Evolutionary conservation across 352 stramenopile genomes (phyloP), one percentile per base, ranked within the genome.

Genomic region (Globisporangium ultimum): DNA sequence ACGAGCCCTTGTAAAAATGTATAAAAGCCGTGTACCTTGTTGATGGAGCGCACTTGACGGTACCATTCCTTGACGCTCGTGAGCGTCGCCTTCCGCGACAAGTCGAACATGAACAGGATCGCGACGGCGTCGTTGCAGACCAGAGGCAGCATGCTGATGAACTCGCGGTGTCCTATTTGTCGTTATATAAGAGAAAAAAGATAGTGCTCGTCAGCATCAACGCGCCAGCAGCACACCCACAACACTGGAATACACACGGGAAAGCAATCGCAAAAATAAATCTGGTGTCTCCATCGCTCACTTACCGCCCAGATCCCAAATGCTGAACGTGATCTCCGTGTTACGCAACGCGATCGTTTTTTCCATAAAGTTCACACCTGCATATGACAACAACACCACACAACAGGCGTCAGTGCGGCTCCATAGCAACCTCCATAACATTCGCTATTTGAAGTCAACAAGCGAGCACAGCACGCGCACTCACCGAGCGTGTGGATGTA

Each of bases 101-200:
- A 72, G 58, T 98, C 93, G 65, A 98, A 98, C 91, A 98, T 97
- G 71, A 98, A 98, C n/a, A 98, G 78, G 41, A 97, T 96, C 21
- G 91, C 92, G 14, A 97, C 87, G 0, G 92, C 92, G 62, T 98
- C 93, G 62, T 98, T 98, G 82, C 92, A 98, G 18, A 98, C 89
- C 14, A 98, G 85, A 42, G 93, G 93, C 18, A 98, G 78, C 93
- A 98, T 98, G 58, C 78, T 96, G 59, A 97, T 95, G 60, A 98
- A 98, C 66, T 98, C 91, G 24, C 90, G 81, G 61, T 97, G 91
- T 22, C 93, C 74, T 84, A 57, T 1, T 20, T 28, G 24, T 28
- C 24, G 24, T 28, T 28, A 28, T 28, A 28, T 11, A 6, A 36
- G 5, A 14, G 8, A 11, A 13, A 43, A 28, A 20, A 3, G 21